Evolutionary conservation across 306 rosid genomes (phyloP).

Genomic region (Rosa persica): DNA sequence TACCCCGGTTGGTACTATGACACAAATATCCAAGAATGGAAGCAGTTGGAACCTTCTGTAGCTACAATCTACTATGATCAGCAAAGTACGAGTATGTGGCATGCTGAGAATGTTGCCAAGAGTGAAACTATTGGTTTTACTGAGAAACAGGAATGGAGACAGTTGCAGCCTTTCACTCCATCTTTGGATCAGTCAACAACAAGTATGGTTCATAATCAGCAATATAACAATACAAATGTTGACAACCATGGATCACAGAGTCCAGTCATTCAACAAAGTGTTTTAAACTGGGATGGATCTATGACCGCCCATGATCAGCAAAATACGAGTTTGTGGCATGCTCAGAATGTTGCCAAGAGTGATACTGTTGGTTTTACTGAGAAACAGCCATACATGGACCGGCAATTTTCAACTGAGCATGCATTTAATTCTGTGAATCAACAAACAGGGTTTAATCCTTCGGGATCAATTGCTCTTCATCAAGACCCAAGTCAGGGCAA

Average conservation of each 20-base stretch:
- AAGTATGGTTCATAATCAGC: slow-evolving; percentile 34
- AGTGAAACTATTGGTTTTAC: slow-evolving; percentile 33
- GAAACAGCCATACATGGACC: slow-evolving; percentile 38
- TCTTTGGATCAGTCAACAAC: slow-evolving; percentile 32
- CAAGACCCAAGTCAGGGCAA: slow-evolving; percentile 37
- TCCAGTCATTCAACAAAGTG: slow-evolving; percentile 32
- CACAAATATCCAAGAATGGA: slow-evolving; percentile 62
- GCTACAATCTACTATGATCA: slow-evolving; percentile 35
- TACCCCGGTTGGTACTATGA: slow-evolving; percentile 77
- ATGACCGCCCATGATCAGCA: slow-evolving; percentile 42
- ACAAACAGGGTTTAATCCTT: slow-evolving; percentile 37
- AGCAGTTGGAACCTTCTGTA: slow-evolving; percentile 51
- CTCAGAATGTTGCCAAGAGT: slow-evolving; percentile 26
- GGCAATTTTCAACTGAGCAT: slow-evolving; percentile 8
- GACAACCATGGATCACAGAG: slow-evolving; percentile 38
- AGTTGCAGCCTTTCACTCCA: slow-evolving; percentile 45
- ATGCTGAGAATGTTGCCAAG: slow-evolving; percentile 24
- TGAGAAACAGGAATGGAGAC: slow-evolving; percentile 51
- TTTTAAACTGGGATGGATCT: slow-evolving; percentile 43
- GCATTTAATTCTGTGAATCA: slow-evolving; percentile 37
- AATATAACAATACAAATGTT: slow-evolving; percentile 15
- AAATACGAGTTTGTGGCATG: slow-evolving; percentile 34
- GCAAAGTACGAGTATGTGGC: slow-evolving; percentile 40
- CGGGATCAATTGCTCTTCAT: slow-evolving; percentile 37
- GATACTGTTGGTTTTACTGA: slow-evolving; percentile 36